Evolutionary conservation across 2,329 filamentous ascomycete genomes (phyloP).

Genomic region (Calonectria henricotiae): DNA sequence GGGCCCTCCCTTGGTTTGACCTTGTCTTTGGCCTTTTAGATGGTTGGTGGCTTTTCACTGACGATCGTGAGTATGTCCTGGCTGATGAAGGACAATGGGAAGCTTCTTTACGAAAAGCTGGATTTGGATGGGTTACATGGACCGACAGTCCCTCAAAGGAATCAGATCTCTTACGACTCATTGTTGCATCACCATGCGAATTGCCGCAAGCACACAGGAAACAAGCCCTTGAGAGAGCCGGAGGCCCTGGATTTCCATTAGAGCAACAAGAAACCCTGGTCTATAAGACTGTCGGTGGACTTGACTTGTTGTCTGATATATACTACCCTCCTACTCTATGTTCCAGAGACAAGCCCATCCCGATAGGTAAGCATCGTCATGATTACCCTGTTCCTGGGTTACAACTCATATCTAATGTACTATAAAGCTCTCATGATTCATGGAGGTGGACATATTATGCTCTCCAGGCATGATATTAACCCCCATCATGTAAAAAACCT

Average conservation of each 20-base stretch:
- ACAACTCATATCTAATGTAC: not conserved
- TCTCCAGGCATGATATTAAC: not conserved
- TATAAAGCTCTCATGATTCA: not conserved
- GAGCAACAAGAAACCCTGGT: not conserved
- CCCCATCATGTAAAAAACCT: not conserved
- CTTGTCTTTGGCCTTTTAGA: slow-evolving; percentile 3
- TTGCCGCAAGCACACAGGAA: not conserved
- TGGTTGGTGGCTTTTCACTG: not conserved
- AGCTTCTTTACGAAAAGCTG: not conserved
- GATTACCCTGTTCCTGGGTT: not conserved
- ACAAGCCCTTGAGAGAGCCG: not conserved
- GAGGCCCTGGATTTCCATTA: not conserved
- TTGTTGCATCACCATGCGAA: not conserved
- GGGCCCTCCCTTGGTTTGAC: not conserved
- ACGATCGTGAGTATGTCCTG: not conserved
- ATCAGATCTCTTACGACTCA: not conserved
- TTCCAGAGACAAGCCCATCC: not conserved
- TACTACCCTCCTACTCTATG: not conserved
- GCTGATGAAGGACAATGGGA: not conserved
- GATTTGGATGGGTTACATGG: slow-evolving; percentile 1
- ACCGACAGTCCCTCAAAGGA: not conserved
- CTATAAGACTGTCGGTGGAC: not conserved
- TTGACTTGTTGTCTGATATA: not conserved
- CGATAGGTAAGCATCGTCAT: not conserved
- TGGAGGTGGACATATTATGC: slow-evolving; percentile 7